Percentiles rank a stretch among this genome's conserved stretches.
Conservation (phyloP, 1,284 basidiomycete genomes). For the Tilletia indica region DNA sequence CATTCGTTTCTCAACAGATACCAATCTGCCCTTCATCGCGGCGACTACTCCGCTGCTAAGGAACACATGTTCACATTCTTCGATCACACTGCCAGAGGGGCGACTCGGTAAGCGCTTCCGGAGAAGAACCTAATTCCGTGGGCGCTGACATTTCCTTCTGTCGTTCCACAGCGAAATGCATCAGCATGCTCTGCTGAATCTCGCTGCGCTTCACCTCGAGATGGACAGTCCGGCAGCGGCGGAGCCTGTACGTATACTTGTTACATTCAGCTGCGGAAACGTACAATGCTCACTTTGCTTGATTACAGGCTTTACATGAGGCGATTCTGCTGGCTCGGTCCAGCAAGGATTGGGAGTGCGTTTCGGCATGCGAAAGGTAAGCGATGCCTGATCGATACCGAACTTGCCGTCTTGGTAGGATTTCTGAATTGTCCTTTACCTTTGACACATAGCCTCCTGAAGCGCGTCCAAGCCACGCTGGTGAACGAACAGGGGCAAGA, state of each 20-base stretch:
- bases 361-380: slow-evolving; percentile 14
- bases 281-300: background rate
- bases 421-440: background rate
- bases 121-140: no score
- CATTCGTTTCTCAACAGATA: background rate
- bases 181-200: slow-evolving; percentile 12
- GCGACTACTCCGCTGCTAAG: slow-evolving; percentile 7
- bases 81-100: slow-evolving; percentile 10
- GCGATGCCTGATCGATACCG: background rate
- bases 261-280: no score
- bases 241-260: background rate
- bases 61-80: slow-evolving; percentile 15
- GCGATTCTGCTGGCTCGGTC: slow-evolving; percentile 1
- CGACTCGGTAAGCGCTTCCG: slow-evolving; percentile 2
- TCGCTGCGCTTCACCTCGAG: slow-evolving; percentile 2
- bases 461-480: background rate
- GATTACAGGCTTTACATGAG: background rate
- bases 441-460: background rate
- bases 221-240: slow-evolving; percentile 10
- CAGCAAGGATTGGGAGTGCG: slow-evolving; percentile 14
- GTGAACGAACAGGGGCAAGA: background rate
- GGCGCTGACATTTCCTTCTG: background rate
- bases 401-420: background rate
- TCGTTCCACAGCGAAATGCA: background rate
- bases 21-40: slow-evolving; percentile 4